Evolutionary conservation across 768 basidiomycete genomes (phyloP).

Genomic region (Thelephora ganbajun): DNA sequence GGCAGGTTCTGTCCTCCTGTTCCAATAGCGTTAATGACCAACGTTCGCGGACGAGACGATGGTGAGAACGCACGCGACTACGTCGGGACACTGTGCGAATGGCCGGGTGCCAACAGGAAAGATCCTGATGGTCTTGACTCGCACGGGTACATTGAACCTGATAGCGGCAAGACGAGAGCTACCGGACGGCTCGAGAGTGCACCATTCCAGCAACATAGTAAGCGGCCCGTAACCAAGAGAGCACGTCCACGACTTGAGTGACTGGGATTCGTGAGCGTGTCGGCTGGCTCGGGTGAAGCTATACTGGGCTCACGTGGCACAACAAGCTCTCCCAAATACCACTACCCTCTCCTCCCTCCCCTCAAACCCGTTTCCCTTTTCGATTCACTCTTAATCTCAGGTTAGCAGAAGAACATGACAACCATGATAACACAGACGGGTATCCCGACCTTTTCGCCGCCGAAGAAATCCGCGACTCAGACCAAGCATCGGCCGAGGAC

Average conservation of each 20-base stretch:
- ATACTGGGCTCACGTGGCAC: neutral
- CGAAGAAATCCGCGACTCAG: neutral
- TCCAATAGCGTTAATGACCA: slow-evolving; percentile 6
- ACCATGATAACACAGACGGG: neutral
- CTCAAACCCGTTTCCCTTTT: neutral
- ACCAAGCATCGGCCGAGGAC: slow-evolving; percentile 9
- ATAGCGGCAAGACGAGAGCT: slow-evolving; percentile 50
- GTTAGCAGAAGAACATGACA: neutral
- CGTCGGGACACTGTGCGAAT: slow-evolving; percentile 43
- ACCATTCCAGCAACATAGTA: slow-evolving; percentile 49
- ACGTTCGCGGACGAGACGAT: neutral
- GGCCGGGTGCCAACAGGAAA: slow-evolving; percentile 55
- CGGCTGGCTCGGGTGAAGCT: neutral
- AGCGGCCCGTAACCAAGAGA: neutral
- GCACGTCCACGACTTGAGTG: neutral
- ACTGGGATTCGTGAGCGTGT: neutral
- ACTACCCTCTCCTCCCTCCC: neutral
- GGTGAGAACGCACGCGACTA: slow-evolving; percentile 39
- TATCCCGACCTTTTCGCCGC: neutral
- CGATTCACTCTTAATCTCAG: neutral
- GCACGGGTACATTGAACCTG: slow-evolving; percentile 55
- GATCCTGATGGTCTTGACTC: slow-evolving; percentile 51
- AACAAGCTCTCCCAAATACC: neutral
- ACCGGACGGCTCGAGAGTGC: slow-evolving; percentile 43
- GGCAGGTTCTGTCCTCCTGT: slow-evolving; percentile 55